Percentiles rank a stretch among this genome's conserved stretches.
These are phyloP conservation scores for Sicyos baderoa DNA, from an alignment of 306 rosid genomes.

Conservation along the genomic window DNA sequence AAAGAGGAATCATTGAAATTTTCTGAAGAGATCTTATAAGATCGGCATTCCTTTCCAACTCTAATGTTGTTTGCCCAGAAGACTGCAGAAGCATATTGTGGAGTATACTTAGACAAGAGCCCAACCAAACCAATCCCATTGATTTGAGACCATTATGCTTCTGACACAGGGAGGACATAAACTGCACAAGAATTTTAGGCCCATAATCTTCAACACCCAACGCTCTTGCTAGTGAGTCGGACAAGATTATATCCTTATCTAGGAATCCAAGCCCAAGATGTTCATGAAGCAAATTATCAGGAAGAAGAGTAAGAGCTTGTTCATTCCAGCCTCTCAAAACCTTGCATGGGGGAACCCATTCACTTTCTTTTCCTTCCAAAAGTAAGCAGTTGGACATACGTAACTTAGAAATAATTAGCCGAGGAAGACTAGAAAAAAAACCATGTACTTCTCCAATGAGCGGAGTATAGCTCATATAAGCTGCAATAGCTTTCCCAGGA, in stretches of 20 bases:
- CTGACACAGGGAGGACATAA: slow-evolving; percentile 46
- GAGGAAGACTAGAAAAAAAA: slow-evolving; percentile 82
- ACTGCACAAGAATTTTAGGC: slow-evolving; percentile 51
- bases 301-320: slow-evolving; percentile 56
- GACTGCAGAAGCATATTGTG: slow-evolving; percentile 38
- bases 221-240: slow-evolving; percentile 61
- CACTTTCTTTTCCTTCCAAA: slow-evolving; percentile 51
- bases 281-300: slow-evolving; percentile 46
- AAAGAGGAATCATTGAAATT: slow-evolving; percentile 68
- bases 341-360: slow-evolving; percentile 86
- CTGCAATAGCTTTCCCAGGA: slow-evolving; percentile 80
- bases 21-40: slow-evolving; percentile 39
- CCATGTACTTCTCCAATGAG: slow-evolving; percentile 92
- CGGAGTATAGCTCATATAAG: slow-evolving; percentile 86
- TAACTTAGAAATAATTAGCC: slow-evolving; percentile 57
- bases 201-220: slow-evolving; percentile 85
- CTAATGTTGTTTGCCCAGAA: slow-evolving; percentile 30
- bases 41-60: slow-evolving; percentile 37
- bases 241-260: slow-evolving; percentile 45
- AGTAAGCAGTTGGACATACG: slow-evolving; percentile 72
- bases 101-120: slow-evolving; percentile 53
- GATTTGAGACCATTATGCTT: slow-evolving; percentile 37
- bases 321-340: slow-evolving; percentile 86
- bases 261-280: slow-evolving; percentile 83
- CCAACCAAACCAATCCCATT: slow-evolving; percentile 67